phyloP scores from a whole-genome alignment of 805 yeast species.

The Candida lessepsii region DNA sequence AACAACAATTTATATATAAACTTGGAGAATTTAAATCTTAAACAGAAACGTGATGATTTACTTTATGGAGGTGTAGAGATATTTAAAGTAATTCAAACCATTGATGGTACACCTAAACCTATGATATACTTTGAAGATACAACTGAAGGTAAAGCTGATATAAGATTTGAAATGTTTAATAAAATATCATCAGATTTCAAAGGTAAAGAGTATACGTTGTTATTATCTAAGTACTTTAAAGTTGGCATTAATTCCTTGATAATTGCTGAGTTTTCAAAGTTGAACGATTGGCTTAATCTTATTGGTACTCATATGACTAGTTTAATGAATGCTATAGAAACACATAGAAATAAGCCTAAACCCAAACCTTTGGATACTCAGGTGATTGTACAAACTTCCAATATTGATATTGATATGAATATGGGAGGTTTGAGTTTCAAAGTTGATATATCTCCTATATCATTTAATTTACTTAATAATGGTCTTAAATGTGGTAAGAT shows the following conservation, averaged over 20 bases:
- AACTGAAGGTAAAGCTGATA: conserved; percentile 39
- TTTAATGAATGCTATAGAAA: conserved; percentile 6
- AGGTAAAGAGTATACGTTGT: conserved; percentile 13
- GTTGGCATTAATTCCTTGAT: conserved; percentile 10
- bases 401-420: conserved; percentile 25
- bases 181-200: conserved; percentile 14
- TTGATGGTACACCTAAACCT: conserved; percentile 17
- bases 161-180: conserved; percentile 49
- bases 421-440: conserved; percentile 20
- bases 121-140: conserved; percentile 26
- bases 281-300: background rate
- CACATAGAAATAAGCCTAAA: conserved; percentile 5
- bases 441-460: conserved; percentile 41
- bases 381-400: conserved; percentile 40
- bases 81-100: conserved; percentile 24
- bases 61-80: conserved; percentile 49
- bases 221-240: conserved; percentile 14
- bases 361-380: conserved; percentile 16
- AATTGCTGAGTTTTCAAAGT: conserved; percentile 5
- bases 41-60: conserved; percentile 42
- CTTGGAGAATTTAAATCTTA: conserved; percentile 33
- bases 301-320: background rate
- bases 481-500: conserved; percentile 31
- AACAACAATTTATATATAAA: conserved; percentile 24
- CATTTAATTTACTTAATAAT: conserved; percentile 36